Evolutionary conservation across 2,329 filamentous ascomycete species (phyloP), one percentile per base, ranked within the genome.

Genomic region (Atkinsonella hypoxylon): DNA sequence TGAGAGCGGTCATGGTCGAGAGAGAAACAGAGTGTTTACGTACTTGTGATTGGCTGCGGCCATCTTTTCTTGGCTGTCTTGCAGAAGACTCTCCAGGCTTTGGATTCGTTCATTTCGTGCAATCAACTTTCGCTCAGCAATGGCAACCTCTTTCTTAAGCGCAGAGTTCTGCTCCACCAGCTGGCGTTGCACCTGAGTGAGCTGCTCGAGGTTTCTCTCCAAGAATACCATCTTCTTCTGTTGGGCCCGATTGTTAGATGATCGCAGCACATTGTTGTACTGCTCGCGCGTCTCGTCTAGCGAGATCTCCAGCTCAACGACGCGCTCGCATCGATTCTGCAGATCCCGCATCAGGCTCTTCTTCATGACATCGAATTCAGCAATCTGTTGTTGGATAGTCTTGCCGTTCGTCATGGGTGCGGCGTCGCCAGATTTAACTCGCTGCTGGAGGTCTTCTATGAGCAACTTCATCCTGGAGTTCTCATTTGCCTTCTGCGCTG

Each of bases 141-240:
- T 98, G 50, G 93, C 93, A 50, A 98, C 93, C 71, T 98, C 93
- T 76, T 98, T 97, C 82, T 98, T 98, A 62, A 98, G 76, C 55
- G 85, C 86, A 59, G 88, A 88, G 71, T 98, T 98, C 70, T 98
- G 93, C 73, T 98, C 93, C 32, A 98, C 93, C 12, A 98, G 82
- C 71, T 98, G 93, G 50, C 93, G 83, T 70, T 98, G 93, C 49
- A 98, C 93, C 64, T 95, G 89, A 3, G 93, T 98, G 50, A 98
- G 78, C 70, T 98, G 93, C 72, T 98, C 93, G 40, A 98, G 81
- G 66, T 98, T 98, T 64, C 93, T 85, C 74, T 98, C 93, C 47
- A 98, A 73, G 78, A 98, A 98, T 15, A 93, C 94, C 87, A 98
- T 97, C 80, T 98, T 98, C 85, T 98, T 98, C 71, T 98, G 93